Base-by-base conservation (phyloP, 2,329 filamentous ascomycete genomes). In the Trichoderma koningii region DNA sequence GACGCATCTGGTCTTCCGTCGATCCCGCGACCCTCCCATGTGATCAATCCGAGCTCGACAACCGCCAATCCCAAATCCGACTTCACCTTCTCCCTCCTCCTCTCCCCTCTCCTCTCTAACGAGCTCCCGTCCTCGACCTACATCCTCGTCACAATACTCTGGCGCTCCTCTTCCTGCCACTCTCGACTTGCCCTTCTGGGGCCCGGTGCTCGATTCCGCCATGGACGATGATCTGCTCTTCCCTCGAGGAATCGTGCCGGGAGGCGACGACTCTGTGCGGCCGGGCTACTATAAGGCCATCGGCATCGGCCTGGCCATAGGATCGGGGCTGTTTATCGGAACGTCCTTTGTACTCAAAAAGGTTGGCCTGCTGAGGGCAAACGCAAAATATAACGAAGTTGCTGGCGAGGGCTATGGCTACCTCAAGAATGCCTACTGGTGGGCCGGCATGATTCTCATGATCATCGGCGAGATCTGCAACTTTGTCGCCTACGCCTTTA, bases 391-490 rank as follows among this genome's bases (percentile, higher is more conserved):
- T 81, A 90, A 96, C 68, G 93, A 98, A 78, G 92, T 91, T 69
- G 93, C 95, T 0, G 95, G 95, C 66, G 94, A 98, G 77, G 95
- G 95, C 64, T 98, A 98, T 76, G 93, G 94, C 68, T 99, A 98
- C 76, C 86, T 99, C 71, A 97, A 96, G 80, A 98, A 98, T 73
- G 82, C 82, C 21, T 97, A 86, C 81, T 99, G 95, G 95, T 99
- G 95, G 95, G 77, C 81, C 1, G 95, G 95, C 71, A 98, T 99
- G 95, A 93, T 82, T 0, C 83, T 98, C 66, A 98, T 99, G 95
- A 97, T 98, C 71, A 72, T 98, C 50, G 95, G 95, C 70, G 95
- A 99, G 78, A 87, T 97, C 64, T 96, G 92, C 85, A 99, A 99
- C 79, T 96, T 98, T 76, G 92, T 94, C 75, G 95, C 95, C 62